These are phyloP conservation scores for Neurospora africana DNA, from an alignment of 495 filamentous ascomycete species.

Conservation along the genomic window DNA sequence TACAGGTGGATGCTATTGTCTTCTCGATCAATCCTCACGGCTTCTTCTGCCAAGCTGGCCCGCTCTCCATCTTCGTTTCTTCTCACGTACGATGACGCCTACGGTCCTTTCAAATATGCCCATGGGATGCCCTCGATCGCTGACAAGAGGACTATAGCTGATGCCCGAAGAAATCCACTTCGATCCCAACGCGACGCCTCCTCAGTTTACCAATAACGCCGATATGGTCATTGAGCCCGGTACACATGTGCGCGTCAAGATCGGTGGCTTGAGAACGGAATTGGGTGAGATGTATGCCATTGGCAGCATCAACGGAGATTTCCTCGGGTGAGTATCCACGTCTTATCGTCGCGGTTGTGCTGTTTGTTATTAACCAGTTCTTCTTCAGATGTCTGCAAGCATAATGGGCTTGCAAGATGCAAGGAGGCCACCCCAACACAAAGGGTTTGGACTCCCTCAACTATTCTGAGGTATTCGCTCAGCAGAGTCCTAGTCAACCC, in stretches of 20 bases:
- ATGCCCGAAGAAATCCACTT: slow-evolving; percentile 89
- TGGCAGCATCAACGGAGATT: slow-evolving; percentile 89
- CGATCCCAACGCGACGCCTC: slow-evolving; percentile 79
- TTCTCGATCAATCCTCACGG: slow-evolving; percentile 82
- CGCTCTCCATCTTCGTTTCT: slow-evolving; percentile 81
- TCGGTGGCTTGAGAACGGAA: slow-evolving; percentile 83
- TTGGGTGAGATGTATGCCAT: slow-evolving; percentile 92
- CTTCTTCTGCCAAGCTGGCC: slow-evolving; percentile 86
- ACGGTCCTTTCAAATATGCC: slow-evolving; percentile 3
- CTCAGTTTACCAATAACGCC: slow-evolving; percentile 74
- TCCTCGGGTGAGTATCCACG: slow-evolving; percentile 35
- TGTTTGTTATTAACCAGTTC: background rate
- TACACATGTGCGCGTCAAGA: slow-evolving; percentile 84
- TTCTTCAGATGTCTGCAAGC: background rate
- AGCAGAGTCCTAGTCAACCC: background rate
- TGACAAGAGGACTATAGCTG: slow-evolving; percentile 43
- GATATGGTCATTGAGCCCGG: slow-evolving; percentile 91
- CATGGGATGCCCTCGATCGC: background rate
- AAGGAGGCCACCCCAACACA: background rate
- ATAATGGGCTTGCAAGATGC: background rate
- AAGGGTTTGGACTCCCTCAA: background rate
- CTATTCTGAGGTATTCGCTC: background rate
- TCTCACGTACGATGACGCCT: slow-evolving; percentile 52
- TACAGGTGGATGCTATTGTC: slow-evolving; percentile 82
- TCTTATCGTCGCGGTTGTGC: background rate